Percentiles rank a stretch among this genome's conserved stretches.
phyloP scores from a whole-genome alignment of 306 rosid species.

The Coriaria nepalensis region DNA sequence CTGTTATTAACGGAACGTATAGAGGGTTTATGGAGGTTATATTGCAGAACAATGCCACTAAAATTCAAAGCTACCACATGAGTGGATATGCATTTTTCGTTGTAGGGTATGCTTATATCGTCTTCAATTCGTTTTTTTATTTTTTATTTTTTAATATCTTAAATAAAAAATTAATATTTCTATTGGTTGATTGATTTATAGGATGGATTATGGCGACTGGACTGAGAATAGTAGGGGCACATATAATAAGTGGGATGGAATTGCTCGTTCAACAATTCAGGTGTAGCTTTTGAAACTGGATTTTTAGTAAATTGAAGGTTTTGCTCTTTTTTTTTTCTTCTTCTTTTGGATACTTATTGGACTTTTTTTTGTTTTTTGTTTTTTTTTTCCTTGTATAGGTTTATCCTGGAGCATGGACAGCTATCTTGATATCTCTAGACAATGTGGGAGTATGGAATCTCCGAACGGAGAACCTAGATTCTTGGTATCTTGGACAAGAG shows the following conservation, averaged over 20 bases:
- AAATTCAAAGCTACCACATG: conserved; percentile 82
- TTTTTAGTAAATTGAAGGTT: not conserved
- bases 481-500: conserved; percentile 98
- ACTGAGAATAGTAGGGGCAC: conserved; percentile 90
- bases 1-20: conserved; percentile 73
- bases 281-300: conserved; percentile 16
- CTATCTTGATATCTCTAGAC: conserved; percentile 77
- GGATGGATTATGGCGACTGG: conserved; percentile 99
- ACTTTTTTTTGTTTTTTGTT: too few relatives aligned
- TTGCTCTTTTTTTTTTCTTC: too few relatives aligned
- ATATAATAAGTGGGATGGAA: conserved; percentile 97
- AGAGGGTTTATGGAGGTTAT: conserved; percentile 90
- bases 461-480: conserved; percentile 82
- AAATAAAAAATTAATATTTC: not conserved
- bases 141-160: not conserved
- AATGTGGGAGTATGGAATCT: conserved; percentile 91
- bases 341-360: too few relatives aligned
- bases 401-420: conserved; percentile 96
- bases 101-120: conserved; percentile 47
- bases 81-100: conserved; percentile 88
- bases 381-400: conserved; percentile 29
- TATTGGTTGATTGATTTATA: conserved; percentile 21
- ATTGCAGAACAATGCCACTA: conserved; percentile 85
- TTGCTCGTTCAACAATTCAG: conserved; percentile 80
- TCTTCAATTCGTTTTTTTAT: not conserved